These are phyloP conservation scores for Trichoderma brevicompactum DNA, from an alignment of 2,329 filamentous ascomycete species.

Conservation along the genomic window DNA sequence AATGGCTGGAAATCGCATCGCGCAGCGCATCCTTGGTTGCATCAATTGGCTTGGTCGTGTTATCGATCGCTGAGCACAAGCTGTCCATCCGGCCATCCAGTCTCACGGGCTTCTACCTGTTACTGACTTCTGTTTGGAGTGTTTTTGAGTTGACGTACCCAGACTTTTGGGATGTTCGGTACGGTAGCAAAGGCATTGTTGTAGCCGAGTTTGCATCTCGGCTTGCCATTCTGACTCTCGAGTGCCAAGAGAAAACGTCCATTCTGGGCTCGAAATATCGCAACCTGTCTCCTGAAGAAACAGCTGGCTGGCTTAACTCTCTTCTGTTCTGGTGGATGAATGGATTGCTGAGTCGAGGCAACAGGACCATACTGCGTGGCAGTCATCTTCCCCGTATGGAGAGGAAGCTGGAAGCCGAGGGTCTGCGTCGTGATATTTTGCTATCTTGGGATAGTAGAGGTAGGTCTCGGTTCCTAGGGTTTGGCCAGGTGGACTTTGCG, in stretches of 20 bases:
- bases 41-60: slow-evolving; percentile 5
- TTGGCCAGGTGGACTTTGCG: background rate
- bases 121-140: background rate
- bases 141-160: slow-evolving; percentile 1
- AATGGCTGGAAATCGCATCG: background rate
- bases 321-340: slow-evolving; percentile 29
- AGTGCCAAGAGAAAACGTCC: slow-evolving; percentile 14
- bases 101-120: slow-evolving; percentile 11
- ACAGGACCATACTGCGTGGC: slow-evolving; percentile 17
- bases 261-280: background rate
- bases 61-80: slow-evolving; percentile 19
- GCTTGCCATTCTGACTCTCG: background rate
- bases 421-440: background rate
- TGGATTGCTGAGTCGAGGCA: slow-evolving; percentile 13
- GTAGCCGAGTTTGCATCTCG: background rate
- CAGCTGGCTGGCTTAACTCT: slow-evolving; percentile 3
- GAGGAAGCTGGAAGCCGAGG: background rate
- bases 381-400: slow-evolving; percentile 17
- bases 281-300: slow-evolving; percentile 15
- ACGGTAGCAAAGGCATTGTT: background rate
- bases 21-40: slow-evolving; percentile 4
- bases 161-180: background rate
- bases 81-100: slow-evolving; percentile 21
- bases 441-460: slow-evolving; percentile 18
- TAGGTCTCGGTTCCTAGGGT: background rate